Conservation (phyloP, 2,329 filamentous ascomycete species). For the Epichloe baconii region DNA sequence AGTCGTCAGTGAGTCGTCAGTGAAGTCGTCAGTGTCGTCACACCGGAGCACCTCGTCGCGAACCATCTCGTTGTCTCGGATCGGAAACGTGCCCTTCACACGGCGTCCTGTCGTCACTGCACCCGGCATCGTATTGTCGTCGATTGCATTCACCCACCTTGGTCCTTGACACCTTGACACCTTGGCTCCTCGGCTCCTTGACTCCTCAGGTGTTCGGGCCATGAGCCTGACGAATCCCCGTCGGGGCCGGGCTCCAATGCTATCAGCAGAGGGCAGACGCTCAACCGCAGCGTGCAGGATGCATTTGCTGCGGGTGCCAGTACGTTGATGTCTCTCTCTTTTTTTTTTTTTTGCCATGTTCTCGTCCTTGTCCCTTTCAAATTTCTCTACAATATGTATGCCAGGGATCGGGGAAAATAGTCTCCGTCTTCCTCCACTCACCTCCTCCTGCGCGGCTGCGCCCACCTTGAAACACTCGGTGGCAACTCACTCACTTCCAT, state of each 20-base stretch:
- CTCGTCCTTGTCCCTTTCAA: neutral
- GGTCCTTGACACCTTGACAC: too few relatives aligned
- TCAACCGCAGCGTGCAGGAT: conserved; percentile 47
- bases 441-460: too few relatives aligned
- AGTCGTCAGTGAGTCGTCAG: too few relatives aligned
- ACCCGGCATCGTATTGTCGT: too few relatives aligned
- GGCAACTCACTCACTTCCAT: too few relatives aligned
- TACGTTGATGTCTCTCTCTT: neutral
- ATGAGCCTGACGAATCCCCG: conserved; percentile 43
- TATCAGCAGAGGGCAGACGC: conserved; percentile 25
- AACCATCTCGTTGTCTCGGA: neutral
- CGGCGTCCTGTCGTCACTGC: too few relatives aligned
- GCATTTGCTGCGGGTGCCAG: conserved; percentile 45
- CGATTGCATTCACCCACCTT: too few relatives aligned
- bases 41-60: neutral
- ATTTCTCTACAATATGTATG: too few relatives aligned
- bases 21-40: neutral
- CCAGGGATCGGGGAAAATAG: too few relatives aligned
- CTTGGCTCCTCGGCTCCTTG: too few relatives aligned
- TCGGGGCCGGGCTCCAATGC: conserved; percentile 35
- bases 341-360: neutral
- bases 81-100: neutral
- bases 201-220: neutral
- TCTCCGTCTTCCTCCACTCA: too few relatives aligned
- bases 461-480: neutral